Evolutionary conservation across 2,329 filamentous ascomycete species (phyloP).

Genomic region (Fusarium xyrophilum): DNA sequence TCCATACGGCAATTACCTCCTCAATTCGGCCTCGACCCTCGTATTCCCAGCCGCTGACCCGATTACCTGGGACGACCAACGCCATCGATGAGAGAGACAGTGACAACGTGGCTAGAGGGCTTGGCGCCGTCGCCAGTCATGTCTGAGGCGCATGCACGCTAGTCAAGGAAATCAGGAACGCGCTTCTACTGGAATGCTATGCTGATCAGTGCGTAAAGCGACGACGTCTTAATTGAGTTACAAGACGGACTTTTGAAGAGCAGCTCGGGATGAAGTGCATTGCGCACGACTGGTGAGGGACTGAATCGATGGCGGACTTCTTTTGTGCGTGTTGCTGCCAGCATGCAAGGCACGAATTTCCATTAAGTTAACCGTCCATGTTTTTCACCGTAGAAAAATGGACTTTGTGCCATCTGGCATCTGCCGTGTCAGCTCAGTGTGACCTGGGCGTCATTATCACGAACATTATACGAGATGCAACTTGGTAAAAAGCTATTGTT

Average conservation of each 20-base stretch:
- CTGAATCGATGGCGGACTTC: not conserved
- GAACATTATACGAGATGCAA: not conserved
- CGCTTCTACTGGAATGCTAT: not conserved
- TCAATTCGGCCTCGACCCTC: not conserved
- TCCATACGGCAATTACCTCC: not conserved
- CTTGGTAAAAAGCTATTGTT: not conserved
- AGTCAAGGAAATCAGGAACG: conserved; percentile 7
- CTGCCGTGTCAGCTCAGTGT: not conserved
- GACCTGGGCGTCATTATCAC: not conserved
- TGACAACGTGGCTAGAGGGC: conserved; percentile 3
- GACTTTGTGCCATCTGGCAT: no score
- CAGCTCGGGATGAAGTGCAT: rapidly evolving
- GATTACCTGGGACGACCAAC: not conserved
- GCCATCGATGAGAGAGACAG: not conserved
- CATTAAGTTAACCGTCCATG: not conserved
- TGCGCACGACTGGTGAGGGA: not conserved
- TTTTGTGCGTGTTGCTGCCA: not conserved
- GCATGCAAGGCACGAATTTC: not conserved
- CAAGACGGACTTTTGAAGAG: no score
- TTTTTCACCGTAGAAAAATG: not conserved
- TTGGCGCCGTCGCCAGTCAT: not conserved
- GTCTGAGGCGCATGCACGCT: not conserved
- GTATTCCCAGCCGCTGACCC: not conserved
- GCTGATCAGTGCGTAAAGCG: not conserved
- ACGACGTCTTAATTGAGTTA: not conserved